Evolutionary conservation across 352 stramenopile species (phyloP).

Genomic region (Phytophthora litchii): DNA sequence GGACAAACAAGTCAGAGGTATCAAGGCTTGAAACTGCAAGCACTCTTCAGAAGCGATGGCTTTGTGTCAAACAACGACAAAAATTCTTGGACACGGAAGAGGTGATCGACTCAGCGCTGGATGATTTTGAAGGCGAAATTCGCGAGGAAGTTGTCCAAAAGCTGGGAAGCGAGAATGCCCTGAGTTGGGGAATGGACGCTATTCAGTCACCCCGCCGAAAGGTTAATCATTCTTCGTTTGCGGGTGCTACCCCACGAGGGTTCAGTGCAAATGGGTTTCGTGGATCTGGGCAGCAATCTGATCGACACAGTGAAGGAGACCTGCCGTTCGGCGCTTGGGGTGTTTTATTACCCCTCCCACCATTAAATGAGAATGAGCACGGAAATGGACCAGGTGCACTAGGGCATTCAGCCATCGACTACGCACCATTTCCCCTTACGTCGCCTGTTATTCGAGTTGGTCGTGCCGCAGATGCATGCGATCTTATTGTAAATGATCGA

Average conservation of each 20-base stretch:
- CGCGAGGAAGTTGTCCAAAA: conserved; percentile 70
- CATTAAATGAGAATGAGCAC: conserved; percentile 70
- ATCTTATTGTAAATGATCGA: conserved; percentile 88
- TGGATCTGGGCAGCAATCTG: conserved; percentile 5
- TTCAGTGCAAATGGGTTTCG: conserved; percentile 18
- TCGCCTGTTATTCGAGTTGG: conserved; percentile 78
- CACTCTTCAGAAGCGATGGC: conserved; percentile 68
- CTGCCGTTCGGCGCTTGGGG: conserved; percentile 77
- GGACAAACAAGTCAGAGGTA: conserved; percentile 22
- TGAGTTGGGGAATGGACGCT: conserved; percentile 84
- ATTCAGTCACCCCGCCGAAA: conserved; percentile 80
- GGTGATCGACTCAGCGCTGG: conserved; percentile 73
- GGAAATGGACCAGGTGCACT: conserved; percentile 17
- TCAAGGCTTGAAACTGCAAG: conserved; percentile 24
- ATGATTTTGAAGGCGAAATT: conserved; percentile 61
- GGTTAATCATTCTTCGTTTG: conserved; percentile 30
- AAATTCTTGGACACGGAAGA: conserved; percentile 70
- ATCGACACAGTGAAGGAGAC: conserved; percentile 28
- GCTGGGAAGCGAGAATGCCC: conserved; percentile 76
- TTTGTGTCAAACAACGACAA: conserved; percentile 76
- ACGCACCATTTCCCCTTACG: conserved; percentile 69
- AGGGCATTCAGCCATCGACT: conserved; percentile 43
- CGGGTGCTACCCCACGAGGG: neutral
- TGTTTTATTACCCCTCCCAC: conserved; percentile 71
- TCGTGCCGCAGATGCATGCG: conserved; percentile 80